Base-by-base conservation (phyloP, 805 yeast genomes). In the Pichia membranifaciens region DNA sequence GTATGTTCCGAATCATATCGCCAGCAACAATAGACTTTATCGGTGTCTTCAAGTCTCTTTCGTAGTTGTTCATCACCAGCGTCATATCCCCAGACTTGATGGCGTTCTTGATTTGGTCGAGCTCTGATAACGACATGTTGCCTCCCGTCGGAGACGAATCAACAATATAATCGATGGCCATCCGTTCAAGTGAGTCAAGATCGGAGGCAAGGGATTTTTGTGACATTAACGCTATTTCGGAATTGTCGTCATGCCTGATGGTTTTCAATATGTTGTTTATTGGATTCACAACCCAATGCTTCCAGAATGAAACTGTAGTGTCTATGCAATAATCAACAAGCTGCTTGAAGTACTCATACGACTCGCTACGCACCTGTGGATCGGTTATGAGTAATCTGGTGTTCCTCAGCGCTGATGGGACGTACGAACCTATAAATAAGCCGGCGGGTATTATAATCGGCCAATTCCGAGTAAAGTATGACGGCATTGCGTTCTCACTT, bases 221-320 rank as follows among this genome's bases (percentile, higher is more conserved):
- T 3, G 91, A 80, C 66, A 87, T 81, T 20, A 89, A 76, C 0
- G 96, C 84, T 38, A 89, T 78, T 49, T 82, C 77, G 1, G 83
- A 77, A 33, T 73, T 71, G 15, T 84, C 84, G 60, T 90, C 97
- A 62, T 87, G 93, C 44, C 93, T 74, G n/a, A 91, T 81, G 0
- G 95, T 88, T 41, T 78, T 74, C 54, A 87, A 67, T 53, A 91
- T 82, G 55, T 85, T 82, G 37, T 70, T 69, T 17, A 86, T 59
- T 1, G 98, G 99, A 40, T 75, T 75, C 36, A 87, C 68, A 3
- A 91, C 75, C 98, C 99, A 91, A 61, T 90, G 88, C 29, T 71
- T 65, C 71, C 82, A 76, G 56, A 90, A 83, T 4, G 91, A 87
- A 25, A 60, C 58, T 1, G 72, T 58, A 0, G 95, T 82, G n/a